These are phyloP conservation scores for Ophiostoma pallidulum DNA, from an alignment of 2,329 filamentous ascomycete genomes.

Conservation along the genomic window DNA sequence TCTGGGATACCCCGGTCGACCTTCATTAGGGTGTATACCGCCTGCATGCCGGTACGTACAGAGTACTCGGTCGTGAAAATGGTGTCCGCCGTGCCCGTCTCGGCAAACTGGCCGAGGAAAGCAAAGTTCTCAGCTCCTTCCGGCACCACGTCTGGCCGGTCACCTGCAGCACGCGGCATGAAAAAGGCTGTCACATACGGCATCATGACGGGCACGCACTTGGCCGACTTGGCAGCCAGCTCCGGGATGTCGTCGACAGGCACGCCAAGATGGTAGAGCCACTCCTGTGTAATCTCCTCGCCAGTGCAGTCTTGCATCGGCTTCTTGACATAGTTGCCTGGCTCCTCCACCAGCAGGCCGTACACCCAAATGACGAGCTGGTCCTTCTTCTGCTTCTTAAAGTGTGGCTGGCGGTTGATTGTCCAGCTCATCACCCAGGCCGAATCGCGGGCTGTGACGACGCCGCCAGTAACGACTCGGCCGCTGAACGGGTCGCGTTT, in stretches of 20 bases:
- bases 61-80: slow-evolving; percentile 32
- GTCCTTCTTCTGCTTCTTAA: slow-evolving; percentile 26
- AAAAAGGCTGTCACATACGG: slow-evolving; percentile 31
- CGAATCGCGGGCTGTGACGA: slow-evolving; percentile 30
- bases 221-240: slow-evolving; percentile 19
- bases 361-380: slow-evolving; percentile 32
- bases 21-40: slow-evolving; percentile 23
- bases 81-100: slow-evolving; percentile 27
- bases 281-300: slow-evolving; percentile 30
- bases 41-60: slow-evolving; percentile 27
- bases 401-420: slow-evolving; percentile 33
- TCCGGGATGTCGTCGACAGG: slow-evolving; percentile 21
- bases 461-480: slow-evolving; percentile 24
- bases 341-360: slow-evolving; percentile 27
- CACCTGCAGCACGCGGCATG: slow-evolving; percentile 25
- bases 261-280: slow-evolving; percentile 30
- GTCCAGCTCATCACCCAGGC: slow-evolving; percentile 32
- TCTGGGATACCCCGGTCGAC: slow-evolving; percentile 22
- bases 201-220: slow-evolving; percentile 30
- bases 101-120: slow-evolving; percentile 33
- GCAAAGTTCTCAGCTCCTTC: slow-evolving; percentile 28
- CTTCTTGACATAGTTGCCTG: slow-evolving; percentile 30
- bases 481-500: slow-evolving; percentile 24
- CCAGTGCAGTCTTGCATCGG: slow-evolving; percentile 32
- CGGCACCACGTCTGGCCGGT: slow-evolving; percentile 31